These are phyloP conservation scores for Remersonia thermophila DNA, from an alignment of 2,329 filamentous ascomycete genomes.

Conservation along the genomic window DNA sequence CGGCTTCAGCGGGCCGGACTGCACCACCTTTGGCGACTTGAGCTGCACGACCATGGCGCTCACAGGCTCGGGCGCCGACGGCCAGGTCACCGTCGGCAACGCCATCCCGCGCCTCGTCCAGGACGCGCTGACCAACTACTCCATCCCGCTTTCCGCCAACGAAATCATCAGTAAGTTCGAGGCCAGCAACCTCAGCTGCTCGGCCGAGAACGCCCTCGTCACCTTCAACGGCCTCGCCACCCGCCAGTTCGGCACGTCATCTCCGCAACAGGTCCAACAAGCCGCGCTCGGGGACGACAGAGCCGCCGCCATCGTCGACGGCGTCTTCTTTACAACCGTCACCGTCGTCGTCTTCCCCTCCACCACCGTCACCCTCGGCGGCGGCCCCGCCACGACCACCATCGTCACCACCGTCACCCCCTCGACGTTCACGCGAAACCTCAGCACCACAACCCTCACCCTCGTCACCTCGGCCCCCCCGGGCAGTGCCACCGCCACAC, in stretches of 20 bases:
- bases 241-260: slow-evolving; percentile 20
- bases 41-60: slow-evolving; percentile 44
- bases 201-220: slow-evolving; percentile 74
- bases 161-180: slow-evolving; percentile 68
- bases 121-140: slow-evolving; percentile 54
- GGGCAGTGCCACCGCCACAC: slow-evolving; percentile 15
- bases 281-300: slow-evolving; percentile 1
- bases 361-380: slow-evolving; percentile 24
- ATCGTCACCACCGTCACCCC: neutral
- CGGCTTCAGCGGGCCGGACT: slow-evolving; percentile 59
- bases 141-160: slow-evolving; percentile 58
- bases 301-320: slow-evolving; percentile 14
- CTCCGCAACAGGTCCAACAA: neutral
- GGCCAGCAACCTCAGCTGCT: slow-evolving; percentile 62
- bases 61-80: slow-evolving; percentile 27
- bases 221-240: slow-evolving; percentile 56
- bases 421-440: too few species aligned
- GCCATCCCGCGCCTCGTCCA: slow-evolving; percentile 64
- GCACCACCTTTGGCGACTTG: slow-evolving; percentile 32
- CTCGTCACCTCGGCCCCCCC: slow-evolving; percentile 7
- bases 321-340: slow-evolving; percentile 21
- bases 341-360: slow-evolving; percentile 21
- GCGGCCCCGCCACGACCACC: slow-evolving; percentile 7
- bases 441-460: slow-evolving; percentile 2
- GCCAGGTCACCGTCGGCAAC: slow-evolving; percentile 68